Evolutionary conservation across 352 stramenopile species (phyloP).

Genomic region (Phytophthora cryptogea): DNA sequence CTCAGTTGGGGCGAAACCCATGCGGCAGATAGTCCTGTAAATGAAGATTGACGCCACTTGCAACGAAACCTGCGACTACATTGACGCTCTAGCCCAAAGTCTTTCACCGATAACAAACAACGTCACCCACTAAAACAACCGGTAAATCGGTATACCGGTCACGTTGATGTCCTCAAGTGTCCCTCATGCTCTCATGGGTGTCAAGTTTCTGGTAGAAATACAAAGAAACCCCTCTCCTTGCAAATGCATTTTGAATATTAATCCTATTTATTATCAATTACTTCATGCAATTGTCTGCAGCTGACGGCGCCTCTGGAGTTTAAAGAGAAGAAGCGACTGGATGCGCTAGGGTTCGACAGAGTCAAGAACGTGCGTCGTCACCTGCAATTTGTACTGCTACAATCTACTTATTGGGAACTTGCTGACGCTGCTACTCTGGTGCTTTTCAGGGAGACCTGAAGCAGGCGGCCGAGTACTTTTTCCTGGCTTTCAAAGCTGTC

Average conservation of each 20-base stretch:
- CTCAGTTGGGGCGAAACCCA: not conserved
- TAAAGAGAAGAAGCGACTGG: slow-evolving; percentile 3
- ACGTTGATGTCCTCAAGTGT: no score
- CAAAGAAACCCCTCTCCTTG: no score
- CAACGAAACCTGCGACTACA: no score
- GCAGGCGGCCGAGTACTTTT: slow-evolving; percentile 6
- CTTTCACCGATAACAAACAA: no score
- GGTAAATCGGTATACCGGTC: no score
- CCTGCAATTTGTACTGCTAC: not conserved
- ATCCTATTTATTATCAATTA: no score
- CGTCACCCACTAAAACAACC: no score
- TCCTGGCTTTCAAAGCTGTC: slow-evolving; percentile 1
- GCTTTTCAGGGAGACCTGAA: slow-evolving; percentile 8
- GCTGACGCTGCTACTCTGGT: not conserved
- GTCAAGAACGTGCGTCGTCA: not conserved
- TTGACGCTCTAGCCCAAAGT: no score
- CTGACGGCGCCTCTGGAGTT: not conserved
- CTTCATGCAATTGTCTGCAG: not conserved
- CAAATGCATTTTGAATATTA: no score
- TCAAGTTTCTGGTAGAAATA: slow-evolving; percentile 7
- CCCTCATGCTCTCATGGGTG: not conserved
- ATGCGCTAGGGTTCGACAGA: not conserved
- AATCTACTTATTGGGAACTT: not conserved
- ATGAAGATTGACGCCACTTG: no score
- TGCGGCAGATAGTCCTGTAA: no score